Evolutionary conservation across 2,329 filamentous ascomycete genomes (phyloP).

Genomic region (Fusarium nanum): DNA sequence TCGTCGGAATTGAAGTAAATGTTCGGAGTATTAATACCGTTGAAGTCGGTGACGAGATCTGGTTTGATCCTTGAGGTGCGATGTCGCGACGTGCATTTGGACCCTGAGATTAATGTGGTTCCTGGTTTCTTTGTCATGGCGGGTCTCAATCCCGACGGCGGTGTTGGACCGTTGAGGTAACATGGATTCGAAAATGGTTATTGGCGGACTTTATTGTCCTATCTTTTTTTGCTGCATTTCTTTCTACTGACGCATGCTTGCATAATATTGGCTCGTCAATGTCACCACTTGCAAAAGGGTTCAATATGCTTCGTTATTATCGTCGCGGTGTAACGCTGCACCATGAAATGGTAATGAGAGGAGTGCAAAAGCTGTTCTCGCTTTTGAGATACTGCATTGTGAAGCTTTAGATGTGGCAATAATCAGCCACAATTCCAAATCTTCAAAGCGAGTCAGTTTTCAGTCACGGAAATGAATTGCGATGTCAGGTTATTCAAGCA

Average conservation of each 20-base stretch:
- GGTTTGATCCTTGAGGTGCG: background rate
- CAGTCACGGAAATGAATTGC: rapidly evolving
- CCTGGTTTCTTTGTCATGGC: background rate
- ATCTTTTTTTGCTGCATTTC: rapidly evolving
- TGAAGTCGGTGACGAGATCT: background rate
- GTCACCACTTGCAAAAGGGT: rapidly evolving
- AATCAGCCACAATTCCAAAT: background rate
- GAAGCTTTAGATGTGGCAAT: background rate
- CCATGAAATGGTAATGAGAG: background rate
- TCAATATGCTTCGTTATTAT: background rate
- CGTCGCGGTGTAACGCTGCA: background rate
- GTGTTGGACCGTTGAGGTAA: background rate
- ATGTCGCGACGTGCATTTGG: background rate
- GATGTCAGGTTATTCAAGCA: background rate
- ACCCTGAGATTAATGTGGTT: background rate
- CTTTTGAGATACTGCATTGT: no score
- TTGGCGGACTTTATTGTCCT: background rate
- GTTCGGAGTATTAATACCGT: background rate
- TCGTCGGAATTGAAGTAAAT: background rate
- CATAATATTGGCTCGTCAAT: background rate
- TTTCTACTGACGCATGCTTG: slow-evolving; percentile 3
- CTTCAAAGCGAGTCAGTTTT: background rate
- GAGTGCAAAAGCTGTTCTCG: no score
- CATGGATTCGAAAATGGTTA: background rate
- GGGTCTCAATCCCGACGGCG: background rate